These are phyloP conservation scores for Cytospora schulzeri DNA, from an alignment of 2,329 filamentous ascomycete genomes.

Conservation along the genomic window DNA sequence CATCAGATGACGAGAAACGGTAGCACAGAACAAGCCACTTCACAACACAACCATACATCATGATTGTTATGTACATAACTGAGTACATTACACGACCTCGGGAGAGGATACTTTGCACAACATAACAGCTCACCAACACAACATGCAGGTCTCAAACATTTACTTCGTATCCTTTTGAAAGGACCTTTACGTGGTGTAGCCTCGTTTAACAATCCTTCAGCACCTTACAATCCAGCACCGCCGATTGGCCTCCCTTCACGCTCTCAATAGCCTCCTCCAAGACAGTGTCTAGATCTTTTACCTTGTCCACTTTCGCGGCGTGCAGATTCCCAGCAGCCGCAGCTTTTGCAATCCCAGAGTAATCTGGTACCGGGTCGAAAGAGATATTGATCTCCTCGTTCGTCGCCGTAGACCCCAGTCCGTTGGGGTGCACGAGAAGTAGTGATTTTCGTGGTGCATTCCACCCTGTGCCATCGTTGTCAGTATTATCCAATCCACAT, in stretches of 20 bases:
- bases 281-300: conserved; percentile 48
- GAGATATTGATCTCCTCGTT: conserved; percentile 66
- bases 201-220: conserved; percentile 44
- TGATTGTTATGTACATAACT: too few species aligned
- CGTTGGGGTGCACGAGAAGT: conserved; percentile 60
- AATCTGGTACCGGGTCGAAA: conserved; percentile 60
- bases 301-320: conserved; percentile 50
- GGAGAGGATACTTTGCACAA: neutral
- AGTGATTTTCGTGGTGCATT: conserved; percentile 61
- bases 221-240: conserved; percentile 58
- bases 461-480: conserved; percentile 47
- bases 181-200: neutral
- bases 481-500: too few species aligned
- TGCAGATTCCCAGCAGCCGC: conserved; percentile 57
- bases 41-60: neutral
- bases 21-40: neutral
- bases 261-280: conserved; percentile 53
- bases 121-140: neutral
- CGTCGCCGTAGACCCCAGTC: conserved; percentile 54
- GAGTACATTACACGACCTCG: too few species aligned
- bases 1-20: neutral
- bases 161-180: neutral
- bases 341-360: conserved; percentile 62
- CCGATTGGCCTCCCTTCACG: conserved; percentile 53
- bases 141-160: neutral